A percentile compares a stretch with the other conserved stretches of the same genome.
Conservation (phyloP, 2,329 filamentous ascomycete genomes). For the Colletotrichum gigasporum region DNA sequence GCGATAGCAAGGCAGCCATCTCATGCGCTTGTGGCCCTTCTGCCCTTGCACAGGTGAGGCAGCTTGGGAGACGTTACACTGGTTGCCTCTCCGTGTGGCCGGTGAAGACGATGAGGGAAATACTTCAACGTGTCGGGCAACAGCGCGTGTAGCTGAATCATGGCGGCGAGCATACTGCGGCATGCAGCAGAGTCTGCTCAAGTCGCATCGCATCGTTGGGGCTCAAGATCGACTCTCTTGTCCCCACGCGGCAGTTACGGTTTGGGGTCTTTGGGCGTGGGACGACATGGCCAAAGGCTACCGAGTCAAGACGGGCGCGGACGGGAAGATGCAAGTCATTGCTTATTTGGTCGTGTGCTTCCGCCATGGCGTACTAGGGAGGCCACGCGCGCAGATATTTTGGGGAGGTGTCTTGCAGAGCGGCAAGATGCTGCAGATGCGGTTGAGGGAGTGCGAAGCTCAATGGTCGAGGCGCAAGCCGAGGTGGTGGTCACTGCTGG, state of each 20-base stretch:
- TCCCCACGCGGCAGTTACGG: constrained; percentile 25
- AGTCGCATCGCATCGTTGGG: constrained; percentile 10
- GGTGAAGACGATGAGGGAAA: constrained; percentile 2
- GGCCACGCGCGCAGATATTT: neutral
- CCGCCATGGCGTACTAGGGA: constrained; percentile 15
- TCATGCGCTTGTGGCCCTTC: neutral
- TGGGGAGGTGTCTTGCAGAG: constrained; percentile 6
- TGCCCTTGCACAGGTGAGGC: constrained; percentile 17
- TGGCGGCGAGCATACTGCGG: constrained; percentile 17
- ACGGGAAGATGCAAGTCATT: constrained; percentile 22
- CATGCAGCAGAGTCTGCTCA: neutral
- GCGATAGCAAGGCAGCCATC: constrained; percentile 4
- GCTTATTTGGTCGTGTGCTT: constrained; percentile 14
- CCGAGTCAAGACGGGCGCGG: neutral
- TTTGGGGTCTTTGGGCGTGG: neutral
- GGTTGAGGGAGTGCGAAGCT: neutral
- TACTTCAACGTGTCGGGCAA: neutral
- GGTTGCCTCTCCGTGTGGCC: neutral
- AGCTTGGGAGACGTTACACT: constrained; percentile 15
- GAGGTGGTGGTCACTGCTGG: neutral
- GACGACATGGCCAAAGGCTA: neutral
- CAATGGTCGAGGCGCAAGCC: too few species aligned
- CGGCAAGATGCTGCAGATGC: constrained; percentile 14
- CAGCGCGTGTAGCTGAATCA: neutral
- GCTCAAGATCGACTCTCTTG: constrained; percentile 16